A percentile compares a stretch with the other conserved stretches of the same genome.
Evolutionary conservation across 2,329 filamentous ascomycete genomes (phyloP).

Genomic region (Xylaria sp.): DNA sequence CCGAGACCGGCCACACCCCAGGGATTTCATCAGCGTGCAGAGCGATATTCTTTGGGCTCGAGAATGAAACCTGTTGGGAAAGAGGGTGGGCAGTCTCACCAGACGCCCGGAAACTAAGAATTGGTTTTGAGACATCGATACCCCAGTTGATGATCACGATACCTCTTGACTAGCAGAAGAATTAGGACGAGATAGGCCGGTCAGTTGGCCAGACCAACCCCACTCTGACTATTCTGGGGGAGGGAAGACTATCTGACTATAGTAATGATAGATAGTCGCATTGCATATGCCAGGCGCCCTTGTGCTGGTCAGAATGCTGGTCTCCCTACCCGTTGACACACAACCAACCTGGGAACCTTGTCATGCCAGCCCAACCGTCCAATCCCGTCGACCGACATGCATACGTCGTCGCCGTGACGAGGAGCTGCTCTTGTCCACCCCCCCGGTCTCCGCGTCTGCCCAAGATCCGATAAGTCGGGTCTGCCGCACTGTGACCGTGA

Average conservation of each 20-base stretch:
- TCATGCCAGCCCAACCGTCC: conserved; percentile 23
- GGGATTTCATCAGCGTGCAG: conserved; percentile 12
- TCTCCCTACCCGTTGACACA: conserved; percentile 29
- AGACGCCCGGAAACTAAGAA: neutral
- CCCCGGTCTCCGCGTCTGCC: conserved; percentile 30
- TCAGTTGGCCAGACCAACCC: conserved; percentile 28
- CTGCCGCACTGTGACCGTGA: conserved; percentile 48
- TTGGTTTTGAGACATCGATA: conserved; percentile 5
- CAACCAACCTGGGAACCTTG: conserved; percentile 12
- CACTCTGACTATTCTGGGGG: conserved; percentile 30
- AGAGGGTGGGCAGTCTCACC: neutral
- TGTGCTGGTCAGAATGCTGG: conserved; percentile 9
- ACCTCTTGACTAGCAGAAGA: conserved; percentile 3
- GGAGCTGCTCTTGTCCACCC: conserved; percentile 38
- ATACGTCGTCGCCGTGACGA: conserved; percentile 40
- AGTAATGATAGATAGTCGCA: conserved; percentile 33
- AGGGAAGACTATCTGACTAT: conserved; percentile 32
- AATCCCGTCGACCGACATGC: conserved; percentile 34
- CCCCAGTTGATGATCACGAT: neutral
- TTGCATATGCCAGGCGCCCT: conserved; percentile 37
- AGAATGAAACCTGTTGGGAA: neutral
- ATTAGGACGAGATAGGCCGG: conserved; percentile 7
- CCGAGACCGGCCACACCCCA: conserved; percentile 1
- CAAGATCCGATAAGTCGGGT: conserved; percentile 45
- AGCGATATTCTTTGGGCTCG: neutral